phyloP scores from a whole-genome alignment of 305 asterid species.

The Fraxinus nigra region DNA sequence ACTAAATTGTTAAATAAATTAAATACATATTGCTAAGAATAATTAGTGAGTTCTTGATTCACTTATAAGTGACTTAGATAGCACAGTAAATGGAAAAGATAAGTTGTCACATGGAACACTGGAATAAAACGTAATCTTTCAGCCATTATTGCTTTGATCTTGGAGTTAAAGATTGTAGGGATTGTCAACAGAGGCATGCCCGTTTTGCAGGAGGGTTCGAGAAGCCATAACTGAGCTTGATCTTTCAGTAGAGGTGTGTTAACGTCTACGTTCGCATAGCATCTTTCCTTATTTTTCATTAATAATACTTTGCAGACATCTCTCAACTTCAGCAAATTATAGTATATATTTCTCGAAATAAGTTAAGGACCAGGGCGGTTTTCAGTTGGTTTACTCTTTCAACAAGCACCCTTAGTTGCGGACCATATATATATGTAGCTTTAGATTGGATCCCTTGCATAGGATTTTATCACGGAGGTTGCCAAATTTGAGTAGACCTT shows the following conservation, averaged over 20 bases:
- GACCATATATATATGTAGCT: background rate
- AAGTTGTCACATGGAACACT: background rate
- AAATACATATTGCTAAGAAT: background rate
- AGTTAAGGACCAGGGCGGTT: background rate
- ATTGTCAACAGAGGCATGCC: conserved; percentile 83
- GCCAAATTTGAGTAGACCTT: background rate
- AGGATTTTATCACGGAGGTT: background rate
- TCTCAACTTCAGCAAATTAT: background rate
- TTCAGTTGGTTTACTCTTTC: background rate
- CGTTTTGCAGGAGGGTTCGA: conserved; percentile 85
- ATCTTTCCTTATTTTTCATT: background rate
- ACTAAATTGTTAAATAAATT: too few relatives aligned
- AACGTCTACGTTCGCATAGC: background rate
- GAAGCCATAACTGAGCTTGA: conserved; percentile 86
- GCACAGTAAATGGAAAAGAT: background rate
- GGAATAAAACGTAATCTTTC: background rate
- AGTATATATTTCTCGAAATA: background rate
- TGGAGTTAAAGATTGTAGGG: conserved; percentile 35
- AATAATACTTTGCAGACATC: background rate
- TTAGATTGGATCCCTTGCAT: background rate
- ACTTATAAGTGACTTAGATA: background rate
- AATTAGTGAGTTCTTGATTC: background rate
- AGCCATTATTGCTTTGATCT: conserved; percentile 13
- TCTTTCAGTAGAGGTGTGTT: conserved; percentile 61
- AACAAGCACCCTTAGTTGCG: background rate